Base-by-base conservation (phyloP, 768 basidiomycete species). In the Russula lepida region DNA sequence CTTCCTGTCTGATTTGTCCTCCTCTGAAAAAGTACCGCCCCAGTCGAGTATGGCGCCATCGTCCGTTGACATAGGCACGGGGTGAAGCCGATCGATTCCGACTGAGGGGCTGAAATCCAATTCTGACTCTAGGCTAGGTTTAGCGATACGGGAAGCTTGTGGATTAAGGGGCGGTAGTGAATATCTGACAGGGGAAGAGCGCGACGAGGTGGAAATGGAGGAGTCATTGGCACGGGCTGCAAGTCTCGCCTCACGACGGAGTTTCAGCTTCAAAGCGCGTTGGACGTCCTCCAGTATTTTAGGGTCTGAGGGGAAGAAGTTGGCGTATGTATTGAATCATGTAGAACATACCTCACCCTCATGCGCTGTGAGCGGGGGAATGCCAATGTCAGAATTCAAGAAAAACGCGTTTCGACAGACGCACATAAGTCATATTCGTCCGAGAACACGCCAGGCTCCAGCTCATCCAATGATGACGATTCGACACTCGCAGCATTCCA, bases 341-440 rank as follows among this genome's bases (percentile, higher is more conserved):
- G 5, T 15, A n/a, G 11, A 56, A 56, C 28, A n/a, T 37, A 47
- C 12, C 77, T 75, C 78, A 79, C 88, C 88, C 82, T 90, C 88
- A 49, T 86, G 86, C 54, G 88, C 88, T 89, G 64, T 19, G 66
- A 47, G 69, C 28, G 65, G 57, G 23, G 58, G 56, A 60, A 47
- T 55, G 47, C 44, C 50, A n/a, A 52, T 28, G 58, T 28, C 30
- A 47, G 41, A 25, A 32, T 37, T 41, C 27, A 58, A 13, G 50
- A 35, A 17, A 8, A n/a, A 35, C 12, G 48, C 35, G 39, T 8
- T 35, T 48, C 8, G 56, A 44, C 5, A 78, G 9, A 78, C 86
- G 74, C 70, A 90, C 88, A 81, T 62, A 89, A 75, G 69, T 89
- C 85, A 69, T 88, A 89, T 72, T 90, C 88, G 63, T 90, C 83